Conservation (phyloP, 2,329 filamentous ascomycete species). For the Alternaria ventricosa region DNA sequence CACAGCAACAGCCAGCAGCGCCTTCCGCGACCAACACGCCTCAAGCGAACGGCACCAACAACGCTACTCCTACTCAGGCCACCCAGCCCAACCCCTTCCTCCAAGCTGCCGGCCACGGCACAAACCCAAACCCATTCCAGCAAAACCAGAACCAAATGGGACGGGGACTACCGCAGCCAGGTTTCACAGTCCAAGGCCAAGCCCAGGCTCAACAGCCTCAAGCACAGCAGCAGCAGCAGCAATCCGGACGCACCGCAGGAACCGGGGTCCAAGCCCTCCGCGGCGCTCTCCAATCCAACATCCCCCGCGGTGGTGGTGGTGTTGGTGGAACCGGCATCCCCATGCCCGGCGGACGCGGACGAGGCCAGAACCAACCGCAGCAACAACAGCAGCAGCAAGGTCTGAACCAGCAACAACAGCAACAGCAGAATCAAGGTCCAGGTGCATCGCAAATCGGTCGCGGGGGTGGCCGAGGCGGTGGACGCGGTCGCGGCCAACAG, state of each 20-base stretch:
- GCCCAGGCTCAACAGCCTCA: constrained; percentile 22
- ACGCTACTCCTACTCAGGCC: constrained; percentile 14
- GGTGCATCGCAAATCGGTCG: constrained; percentile 34
- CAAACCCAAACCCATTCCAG: constrained; percentile 19
- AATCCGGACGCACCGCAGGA: constrained; percentile 15
- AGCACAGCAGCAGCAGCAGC: constrained; percentile 30
- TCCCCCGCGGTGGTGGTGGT: constrained; percentile 42
- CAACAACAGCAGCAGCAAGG: constrained; percentile 5
- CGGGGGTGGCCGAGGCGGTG: constrained; percentile 35
- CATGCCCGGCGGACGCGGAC: constrained; percentile 36
- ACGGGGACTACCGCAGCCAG: constrained; percentile 33
- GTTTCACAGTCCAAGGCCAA: constrained; percentile 23
- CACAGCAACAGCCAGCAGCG: constrained; percentile 22
- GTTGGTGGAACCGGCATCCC: constrained; percentile 36
- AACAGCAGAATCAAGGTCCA: constrained; percentile 18
- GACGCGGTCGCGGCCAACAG: constrained; percentile 21
- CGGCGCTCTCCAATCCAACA: constrained; percentile 34
- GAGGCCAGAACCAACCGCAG: constrained; percentile 17
- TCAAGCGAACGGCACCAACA: constrained; percentile 23
- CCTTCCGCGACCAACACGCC: background rate
- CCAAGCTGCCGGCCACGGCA: constrained; percentile 14
- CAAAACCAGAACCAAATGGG: constrained; percentile 20
- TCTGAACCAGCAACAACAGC: constrained; percentile 19
- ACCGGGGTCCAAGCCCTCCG: constrained; percentile 38
- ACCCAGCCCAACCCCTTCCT: constrained; percentile 20